These are phyloP conservation scores for Gynostemma pentaphyllum DNA, from an alignment of 306 rosid species.

Conservation along the genomic window DNA sequence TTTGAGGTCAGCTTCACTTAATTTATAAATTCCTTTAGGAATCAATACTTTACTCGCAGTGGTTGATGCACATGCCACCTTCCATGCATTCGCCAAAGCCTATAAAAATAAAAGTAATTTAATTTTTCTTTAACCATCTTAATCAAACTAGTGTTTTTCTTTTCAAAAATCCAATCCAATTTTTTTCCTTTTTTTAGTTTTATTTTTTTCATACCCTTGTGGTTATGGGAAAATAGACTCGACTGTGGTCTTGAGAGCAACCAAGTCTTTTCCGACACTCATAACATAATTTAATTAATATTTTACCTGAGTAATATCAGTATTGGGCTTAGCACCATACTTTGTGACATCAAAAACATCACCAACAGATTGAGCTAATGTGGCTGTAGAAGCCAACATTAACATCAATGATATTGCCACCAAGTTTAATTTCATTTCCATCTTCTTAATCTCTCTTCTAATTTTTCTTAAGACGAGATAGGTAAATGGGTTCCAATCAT, in stretches of 20 bases:
- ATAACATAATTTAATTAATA: too few species aligned
- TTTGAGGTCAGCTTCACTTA: not conserved
- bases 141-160: not conserved
- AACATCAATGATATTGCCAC: not conserved
- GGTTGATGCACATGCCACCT: slow-evolving; percentile 19
- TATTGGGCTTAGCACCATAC: slow-evolving; percentile 5
- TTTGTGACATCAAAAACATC: not conserved
- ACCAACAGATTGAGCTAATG: not conserved
- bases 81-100: slow-evolving; percentile 26
- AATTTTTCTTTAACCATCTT: not conserved
- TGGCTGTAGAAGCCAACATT: not conserved
- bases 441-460: too few species aligned
- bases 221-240: too few species aligned
- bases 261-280: too few species aligned
- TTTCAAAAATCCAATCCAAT: too few species aligned
- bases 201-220: too few species aligned
- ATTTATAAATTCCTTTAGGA: slow-evolving; percentile 4
- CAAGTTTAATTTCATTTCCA: not conserved
- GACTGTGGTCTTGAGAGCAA: too few species aligned
- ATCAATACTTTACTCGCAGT: slow-evolving; percentile 8
- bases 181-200: too few species aligned
- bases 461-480: too few species aligned
- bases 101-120: not conserved
- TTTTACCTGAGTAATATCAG: slow-evolving; percentile 13
- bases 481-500: not conserved